Conservation (phyloP, 257 asterid species). For the Solanum piurae region DNA sequence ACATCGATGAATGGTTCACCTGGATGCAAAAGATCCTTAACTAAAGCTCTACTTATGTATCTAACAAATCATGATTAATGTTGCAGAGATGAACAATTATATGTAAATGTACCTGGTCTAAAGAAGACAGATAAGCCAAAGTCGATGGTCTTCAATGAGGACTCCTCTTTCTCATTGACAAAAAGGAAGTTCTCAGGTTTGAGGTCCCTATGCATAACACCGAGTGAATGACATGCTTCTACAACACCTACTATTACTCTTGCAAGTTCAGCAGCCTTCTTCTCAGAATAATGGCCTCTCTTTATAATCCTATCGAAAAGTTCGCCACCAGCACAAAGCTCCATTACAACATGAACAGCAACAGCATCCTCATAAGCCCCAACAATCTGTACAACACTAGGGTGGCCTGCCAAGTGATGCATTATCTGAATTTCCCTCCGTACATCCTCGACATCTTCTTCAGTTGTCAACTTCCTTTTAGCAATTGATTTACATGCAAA, state of each 20-base stretch:
- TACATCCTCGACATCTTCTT: constrained; percentile 79
- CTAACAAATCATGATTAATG: background rate
- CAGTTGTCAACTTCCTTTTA: constrained; percentile 50
- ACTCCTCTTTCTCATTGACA: constrained; percentile 51
- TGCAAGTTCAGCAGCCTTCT: constrained; percentile 76
- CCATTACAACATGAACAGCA: constrained; percentile 83
- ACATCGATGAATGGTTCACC: constrained; percentile 48
- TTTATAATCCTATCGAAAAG: constrained; percentile 74
- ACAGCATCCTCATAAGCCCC: constrained; percentile 79
- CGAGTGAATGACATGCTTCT: constrained; percentile 76
- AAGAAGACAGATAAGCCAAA: constrained; percentile 76
- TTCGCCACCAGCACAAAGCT: constrained; percentile 80
- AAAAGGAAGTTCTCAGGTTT: constrained; percentile 86
- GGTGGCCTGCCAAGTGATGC: constrained; percentile 78
- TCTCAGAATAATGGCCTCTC: constrained; percentile 78
- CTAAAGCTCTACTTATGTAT: background rate
- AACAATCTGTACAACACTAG: constrained; percentile 50
- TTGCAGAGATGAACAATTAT: background rate
- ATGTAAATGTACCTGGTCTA: constrained; percentile 50
- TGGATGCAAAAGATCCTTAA: background rate
- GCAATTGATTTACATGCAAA: constrained; percentile 80
- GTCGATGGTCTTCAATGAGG: constrained; percentile 61
- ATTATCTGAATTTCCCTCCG: constrained; percentile 80
- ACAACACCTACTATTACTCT: constrained; percentile 69
- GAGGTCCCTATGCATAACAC: constrained; percentile 83